Evolutionary conservation across 2,329 filamentous ascomycete genomes (phyloP).

Genomic region (Cercospora canescens): DNA sequence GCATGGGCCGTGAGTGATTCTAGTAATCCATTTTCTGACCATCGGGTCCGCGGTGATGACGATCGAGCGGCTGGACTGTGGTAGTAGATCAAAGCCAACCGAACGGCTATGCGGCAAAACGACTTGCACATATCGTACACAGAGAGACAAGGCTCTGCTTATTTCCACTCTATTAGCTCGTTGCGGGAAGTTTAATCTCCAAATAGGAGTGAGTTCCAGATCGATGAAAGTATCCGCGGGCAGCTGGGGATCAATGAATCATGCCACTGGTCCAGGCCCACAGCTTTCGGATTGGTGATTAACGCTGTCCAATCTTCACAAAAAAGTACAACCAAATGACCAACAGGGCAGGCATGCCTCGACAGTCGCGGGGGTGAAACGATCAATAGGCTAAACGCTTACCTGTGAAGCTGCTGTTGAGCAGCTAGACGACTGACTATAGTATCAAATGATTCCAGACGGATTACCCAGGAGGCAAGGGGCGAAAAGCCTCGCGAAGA

Average conservation of each 20-base stretch:
- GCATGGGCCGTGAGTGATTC: no score
- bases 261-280: not conserved
- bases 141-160: no score
- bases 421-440: not conserved
- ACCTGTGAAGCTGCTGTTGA: not conserved
- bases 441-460: not conserved
- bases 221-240: not conserved
- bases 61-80: no score
- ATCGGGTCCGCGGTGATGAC: no score
- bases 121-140: no score
- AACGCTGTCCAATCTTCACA: not conserved
- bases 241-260: not conserved
- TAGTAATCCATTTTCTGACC: no score
- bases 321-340: not conserved
- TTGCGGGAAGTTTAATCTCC: not conserved
- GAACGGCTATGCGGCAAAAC: no score
- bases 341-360: not conserved
- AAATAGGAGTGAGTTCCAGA: not conserved
- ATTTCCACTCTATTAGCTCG: not conserved
- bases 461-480: no score
- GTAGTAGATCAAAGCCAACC: no score
- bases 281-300: not conserved
- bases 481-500: not conserved
- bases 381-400: not conserved
- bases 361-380: not conserved